Base-by-base conservation (phyloP, 805 yeast species). In the Clavispora phyllophila region DNA sequence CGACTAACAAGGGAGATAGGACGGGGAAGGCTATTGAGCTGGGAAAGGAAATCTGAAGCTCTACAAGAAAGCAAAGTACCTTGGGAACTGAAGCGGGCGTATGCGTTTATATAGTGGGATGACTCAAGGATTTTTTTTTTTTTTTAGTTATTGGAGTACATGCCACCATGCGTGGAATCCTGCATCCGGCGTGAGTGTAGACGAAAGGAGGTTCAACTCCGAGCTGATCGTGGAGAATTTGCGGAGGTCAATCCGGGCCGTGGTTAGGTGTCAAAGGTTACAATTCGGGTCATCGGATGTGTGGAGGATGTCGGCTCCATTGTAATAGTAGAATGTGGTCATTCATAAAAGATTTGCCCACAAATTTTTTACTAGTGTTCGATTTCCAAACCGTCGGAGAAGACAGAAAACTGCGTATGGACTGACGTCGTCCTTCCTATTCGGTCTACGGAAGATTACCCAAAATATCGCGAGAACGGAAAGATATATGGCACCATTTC, bases 171-270 rank as follows among this genome's bases (percentile, higher is more conserved):
- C 33, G 20, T 29, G 33, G 6, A 5, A 29, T 37, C 40, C 39
- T 36, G 44, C 32, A 42, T 23, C 13, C 17, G 17, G 34, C 31
- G 15, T 34, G 17, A 20, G 33, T 32, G 25, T 23, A 29, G 14
- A 32, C 19, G 18, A 9, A 42, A 40, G 50, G 50, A 47, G 37
- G 45, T 47, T 47, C 44, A 47, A 41, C 46, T 44, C 50, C 50
- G 50, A 37, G 24, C 39, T 10, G 10, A 13, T 17, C 20, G 4
- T 15, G 33, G 20, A 27, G 31, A 27, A n/a, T 14, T 14, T 27
- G 15, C 27, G 27, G 31, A 14, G 31, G 31, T n/a, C 7, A 4
- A 27, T 6, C 9, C 7, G 15, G 17, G 17, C 2, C 31, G n/a
- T 27, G 17, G 17, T 27, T n/a, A 27, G 9, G 15, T 27, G 13